A percentile compares a stretch with the other conserved stretches of the same genome.
phyloP scores from a whole-genome alignment of 2,329 filamentous ascomycete genomes.

The Penicillium sp. region DNA sequence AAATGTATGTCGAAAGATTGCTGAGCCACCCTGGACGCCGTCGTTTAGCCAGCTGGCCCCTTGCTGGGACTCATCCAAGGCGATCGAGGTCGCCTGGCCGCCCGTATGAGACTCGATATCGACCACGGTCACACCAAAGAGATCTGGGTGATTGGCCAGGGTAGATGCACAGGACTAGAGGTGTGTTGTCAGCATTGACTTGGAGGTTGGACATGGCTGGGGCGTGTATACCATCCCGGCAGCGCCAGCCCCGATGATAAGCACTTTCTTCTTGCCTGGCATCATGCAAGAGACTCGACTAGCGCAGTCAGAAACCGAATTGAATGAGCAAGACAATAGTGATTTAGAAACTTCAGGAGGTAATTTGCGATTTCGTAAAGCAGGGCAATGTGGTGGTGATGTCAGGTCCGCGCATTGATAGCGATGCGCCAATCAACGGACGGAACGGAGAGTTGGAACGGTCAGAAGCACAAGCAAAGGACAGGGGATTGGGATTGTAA shows the following conservation, averaged over 20 bases:
- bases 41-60: constrained; percentile 66
- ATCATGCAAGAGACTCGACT: too few relatives aligned
- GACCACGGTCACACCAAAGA: constrained; percentile 68
- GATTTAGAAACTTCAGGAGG: not conserved
- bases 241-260: constrained; percentile 66
- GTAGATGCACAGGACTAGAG: constrained; percentile 67
- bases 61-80: constrained; percentile 59
- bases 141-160: constrained; percentile 66
- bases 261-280: constrained; percentile 51
- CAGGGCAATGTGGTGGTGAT: constrained; percentile 20
- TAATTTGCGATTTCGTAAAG: not conserved
- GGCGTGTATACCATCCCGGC: constrained; percentile 58
- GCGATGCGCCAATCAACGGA: constrained; percentile 23
- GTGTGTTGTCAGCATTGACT: constrained; percentile 2
- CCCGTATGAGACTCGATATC: constrained; percentile 64
- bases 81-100: constrained; percentile 64
- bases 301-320: too few relatives aligned
- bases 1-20: constrained; percentile 66
- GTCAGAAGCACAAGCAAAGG: not conserved
- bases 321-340: too few relatives aligned
- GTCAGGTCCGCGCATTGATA: constrained; percentile 18
- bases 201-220: not conserved
- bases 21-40: constrained; percentile 64
- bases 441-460: not conserved
- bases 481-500: not conserved